Base-by-base conservation (phyloP, 2,329 filamentous ascomycete species). In the Cordyceps javanica region DNA sequence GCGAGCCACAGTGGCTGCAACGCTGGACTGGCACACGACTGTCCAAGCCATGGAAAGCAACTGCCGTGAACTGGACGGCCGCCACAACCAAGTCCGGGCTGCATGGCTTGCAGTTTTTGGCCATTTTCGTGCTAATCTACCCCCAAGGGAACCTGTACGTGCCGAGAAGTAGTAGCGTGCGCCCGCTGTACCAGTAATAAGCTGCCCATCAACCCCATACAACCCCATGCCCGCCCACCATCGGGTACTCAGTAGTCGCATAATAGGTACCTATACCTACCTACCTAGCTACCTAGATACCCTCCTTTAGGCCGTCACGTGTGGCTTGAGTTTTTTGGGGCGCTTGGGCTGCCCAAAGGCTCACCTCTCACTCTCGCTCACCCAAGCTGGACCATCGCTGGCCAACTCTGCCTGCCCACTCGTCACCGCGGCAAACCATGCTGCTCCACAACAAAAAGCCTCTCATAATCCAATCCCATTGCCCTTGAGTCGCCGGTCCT, bases 371-470 rank as follows among this genome's bases (percentile, higher is more conserved):
- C 45, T n/a, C 28, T 32, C n/a, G n/a, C n/a, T 11, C 28, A 10
- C 45, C 46, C n/a, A n/a, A 36, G 48, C 23, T 21, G 49, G 36
- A 9, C 34, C 32, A 11, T 21, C 30, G 30, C 46, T 6, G 11
- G 21, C 13, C 41, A 26, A 14, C 41, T 25, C 13, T 8, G 41
- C 14, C 23, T 14, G 23, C 23, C 36, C 48, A 44, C 30, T 36
- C 30, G 45, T 51, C 55, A 36, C 55, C 30, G 46, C 46, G 38
- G 55, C 46, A 57, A 57, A 57, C 28, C 45, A 36, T 11, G 19
- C n/a, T 51, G 55, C 55, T 57, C 55, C 55, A 57, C 55, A 45
- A 26, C 55, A 51, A 44, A 57, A 57, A 51, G 46, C 45, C 46
- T 51, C 46, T 51, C 54, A 56, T 32, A 56, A 57, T 38, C 39